Base-by-base conservation (phyloP, 495 filamentous ascomycete species). In the Mycothermus thermophilus region DNA sequence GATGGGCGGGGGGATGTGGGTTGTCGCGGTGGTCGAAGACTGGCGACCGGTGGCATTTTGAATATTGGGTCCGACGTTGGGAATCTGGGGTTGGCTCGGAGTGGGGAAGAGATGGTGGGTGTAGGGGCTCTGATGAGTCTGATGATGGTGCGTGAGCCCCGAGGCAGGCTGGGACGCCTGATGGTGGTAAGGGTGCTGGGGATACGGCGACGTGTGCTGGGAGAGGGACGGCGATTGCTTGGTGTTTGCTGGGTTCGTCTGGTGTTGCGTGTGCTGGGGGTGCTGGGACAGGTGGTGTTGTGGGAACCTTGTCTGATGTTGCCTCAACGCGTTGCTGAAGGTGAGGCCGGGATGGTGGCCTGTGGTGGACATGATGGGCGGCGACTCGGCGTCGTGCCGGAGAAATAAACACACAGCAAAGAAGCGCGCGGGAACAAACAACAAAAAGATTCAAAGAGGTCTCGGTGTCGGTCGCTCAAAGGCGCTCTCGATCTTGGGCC, bases 181-280 rank as follows among this genome's bases (percentile, higher is more conserved):
- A 10, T 37, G 18, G 12, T 39, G 16, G n/a, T 40, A 28, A n/a
- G 30, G 28, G 14, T 45, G 38, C 13, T 38, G 29, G 12, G 21
- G 18, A 23, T 44, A 59, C 14, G 58, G 58, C 12, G 53, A 55
- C 35, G 54, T 50, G 34, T 51, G 50, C 30, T 57, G 54, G 24
- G 49, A 38, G 21, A 54, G 55, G 32, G 58, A 50, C 21, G 52
- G 52, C 30, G 58, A 57, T 43, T 23, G 51, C 51, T 54, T 57
- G 40, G 35, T 45, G 28, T 28, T 45, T 55, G 37, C 48, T 28
- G 55, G 32, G 43, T 41, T 57, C 35, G 45, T 43, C 6, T 25
- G 6, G 22, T 25, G 22, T 11, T 6, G 22, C 22, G 22, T 52
- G 35, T 59, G 55, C 43, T 58, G 51, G 24, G 51, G 27, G 36